phyloP scores from a whole-genome alignment of 2,329 filamentous ascomycete species.

The Fusarium scirpi region DNA sequence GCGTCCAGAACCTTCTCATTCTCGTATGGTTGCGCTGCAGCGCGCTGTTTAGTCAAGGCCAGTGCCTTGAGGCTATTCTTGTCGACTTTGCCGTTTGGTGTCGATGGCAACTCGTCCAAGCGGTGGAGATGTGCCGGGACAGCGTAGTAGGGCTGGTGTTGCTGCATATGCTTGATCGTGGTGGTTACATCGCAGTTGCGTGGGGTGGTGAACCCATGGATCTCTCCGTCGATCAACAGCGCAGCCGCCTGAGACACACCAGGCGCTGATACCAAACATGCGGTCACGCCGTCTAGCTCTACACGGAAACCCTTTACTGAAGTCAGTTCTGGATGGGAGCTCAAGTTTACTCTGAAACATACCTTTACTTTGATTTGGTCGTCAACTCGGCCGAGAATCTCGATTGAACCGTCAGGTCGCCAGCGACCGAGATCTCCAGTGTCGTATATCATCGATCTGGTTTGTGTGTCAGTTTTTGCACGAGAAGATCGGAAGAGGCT shows the following conservation, averaged over 20 bases:
- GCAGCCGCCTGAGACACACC: constrained; percentile 62
- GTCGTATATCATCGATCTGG: constrained; percentile 62
- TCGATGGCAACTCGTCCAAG: constrained; percentile 61
- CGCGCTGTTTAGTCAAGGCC: constrained; percentile 35
- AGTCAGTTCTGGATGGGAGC: constrained; percentile 6
- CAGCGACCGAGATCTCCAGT: constrained; percentile 70
- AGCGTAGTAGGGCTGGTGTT: constrained; percentile 66
- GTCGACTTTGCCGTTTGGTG: constrained; percentile 68
- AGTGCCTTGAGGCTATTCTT: constrained; percentile 59
- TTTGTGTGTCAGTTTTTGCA: constrained; percentile 5
- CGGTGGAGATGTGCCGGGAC: constrained; percentile 61
- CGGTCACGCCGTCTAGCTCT: constrained; percentile 68
- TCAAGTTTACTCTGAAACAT: constrained; percentile 13
- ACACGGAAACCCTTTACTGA: constrained; percentile 66
- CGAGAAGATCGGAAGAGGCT: too few species aligned
- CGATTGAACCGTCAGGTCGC: constrained; percentile 64
- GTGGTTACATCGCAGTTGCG: constrained; percentile 50
- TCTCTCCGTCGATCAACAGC: constrained; percentile 59
- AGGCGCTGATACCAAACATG: constrained; percentile 60
- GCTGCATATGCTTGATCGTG: constrained; percentile 56
- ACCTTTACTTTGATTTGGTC: constrained; percentile 72
- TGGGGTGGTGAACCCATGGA: constrained; percentile 64
- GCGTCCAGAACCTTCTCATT: constrained; percentile 1
- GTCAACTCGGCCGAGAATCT: constrained; percentile 68
- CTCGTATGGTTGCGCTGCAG: constrained; percentile 13